Conservation (phyloP, 1,284 basidiomycete species). For the Melampsora larici-populina region DNA sequence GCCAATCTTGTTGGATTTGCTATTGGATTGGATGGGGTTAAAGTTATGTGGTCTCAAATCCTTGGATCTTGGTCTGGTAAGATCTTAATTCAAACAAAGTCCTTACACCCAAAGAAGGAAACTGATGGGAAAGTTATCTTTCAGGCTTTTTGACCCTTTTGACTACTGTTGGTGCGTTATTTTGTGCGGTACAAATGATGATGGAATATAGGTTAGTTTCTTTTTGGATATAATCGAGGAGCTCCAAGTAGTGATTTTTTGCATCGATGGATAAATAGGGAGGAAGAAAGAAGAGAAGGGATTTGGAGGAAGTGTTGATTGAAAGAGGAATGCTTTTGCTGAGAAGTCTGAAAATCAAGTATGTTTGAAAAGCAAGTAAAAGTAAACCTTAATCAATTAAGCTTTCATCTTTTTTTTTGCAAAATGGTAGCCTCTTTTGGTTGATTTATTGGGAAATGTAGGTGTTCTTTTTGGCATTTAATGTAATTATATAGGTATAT, state of each 20-base stretch:
- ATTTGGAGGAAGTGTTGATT: constrained; percentile 63
- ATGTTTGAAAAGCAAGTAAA: too few relatives aligned
- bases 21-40: constrained; percentile 77
- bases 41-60: constrained; percentile 67
- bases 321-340: neutral
- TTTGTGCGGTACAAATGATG: constrained; percentile 74
- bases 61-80: constrained; percentile 66
- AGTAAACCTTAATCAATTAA: too few relatives aligned
- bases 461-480: too few relatives aligned
- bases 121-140: neutral
- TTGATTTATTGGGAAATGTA: too few relatives aligned
- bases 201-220: constrained; percentile 71
- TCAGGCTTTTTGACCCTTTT: constrained; percentile 3
- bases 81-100: constrained; percentile 48
- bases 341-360: too few relatives aligned
- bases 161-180: constrained; percentile 6
- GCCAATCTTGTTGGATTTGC: constrained; percentile 97
- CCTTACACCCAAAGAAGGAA: neutral
- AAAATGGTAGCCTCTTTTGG: too few relatives aligned
- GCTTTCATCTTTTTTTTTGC: too few relatives aligned
- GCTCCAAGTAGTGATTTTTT: neutral
- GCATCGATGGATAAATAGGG: constrained; percentile 51
- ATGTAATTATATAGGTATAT: too few relatives aligned
- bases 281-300: constrained; percentile 62
- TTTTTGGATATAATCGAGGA: constrained; percentile 27